Base-by-base conservation (phyloP, 352 stramenopile genomes). In the Blastocystis sp. region DNA sequence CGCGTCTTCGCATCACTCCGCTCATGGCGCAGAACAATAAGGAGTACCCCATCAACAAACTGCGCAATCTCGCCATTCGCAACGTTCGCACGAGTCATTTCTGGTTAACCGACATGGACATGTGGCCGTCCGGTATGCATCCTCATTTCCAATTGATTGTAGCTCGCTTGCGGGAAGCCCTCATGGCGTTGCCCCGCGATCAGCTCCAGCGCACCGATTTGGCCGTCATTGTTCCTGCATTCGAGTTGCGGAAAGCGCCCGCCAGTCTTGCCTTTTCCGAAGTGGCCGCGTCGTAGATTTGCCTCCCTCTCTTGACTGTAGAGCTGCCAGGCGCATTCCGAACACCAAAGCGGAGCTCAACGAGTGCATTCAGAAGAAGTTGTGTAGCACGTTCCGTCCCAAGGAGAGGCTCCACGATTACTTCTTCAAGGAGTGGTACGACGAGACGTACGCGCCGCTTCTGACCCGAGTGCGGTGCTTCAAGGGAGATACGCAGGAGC, bases 61-160 rank as follows among this genome's bases (percentile, higher is more conserved):
- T 90, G 6, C 81, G 81, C 13, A 90, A 90, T 45, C 66, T 90
- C 4, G 81, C 81, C 6, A 90, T 90, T 21, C n/a, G 59, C 9
- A 31, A 45, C 26, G 81, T 90, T 1, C 62, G 24, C 24, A 90
- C 81, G 21, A 76, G 45, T 31, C 81, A 90, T 51, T 70, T 90
- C 31, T 81, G 71, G 33, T 59, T 90, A 10, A 85, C 81, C 1
- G 81, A 90, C 71, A 90, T 90, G 81, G 81, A 90, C 62, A 80
- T 90, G 63, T 90, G 81, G 81, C 81, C 81, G 12, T 88, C 65
- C 31, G 37, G 63, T 81, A 55, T 60, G 31, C 10, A 35, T 88
- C 19, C 67, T 39, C 33, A 65, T 35, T 33, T 37, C 26, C 9
- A 10, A 16, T 81, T 81, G 3, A 81, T 55, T n/a, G 10, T 81